phyloP scores from a whole-genome alignment of 345 rosid species.

The Litchi chinensis region DNA sequence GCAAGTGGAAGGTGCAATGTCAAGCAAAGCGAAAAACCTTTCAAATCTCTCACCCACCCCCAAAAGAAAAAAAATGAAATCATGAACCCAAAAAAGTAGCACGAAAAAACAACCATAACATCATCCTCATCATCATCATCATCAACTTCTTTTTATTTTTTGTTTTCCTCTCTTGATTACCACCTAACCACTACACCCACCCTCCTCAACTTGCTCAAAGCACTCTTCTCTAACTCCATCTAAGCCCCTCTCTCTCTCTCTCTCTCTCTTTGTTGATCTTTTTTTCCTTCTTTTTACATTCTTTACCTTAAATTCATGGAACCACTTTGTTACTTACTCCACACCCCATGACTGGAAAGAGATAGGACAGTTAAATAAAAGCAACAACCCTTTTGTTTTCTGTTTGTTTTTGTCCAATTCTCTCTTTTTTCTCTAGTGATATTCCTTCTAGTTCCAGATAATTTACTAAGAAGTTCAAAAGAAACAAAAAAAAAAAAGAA shows the following conservation, averaged over 20 bases:
- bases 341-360: slow-evolving; percentile 5
- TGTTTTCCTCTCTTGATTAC: slow-evolving; percentile 19
- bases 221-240: slow-evolving; percentile 30
- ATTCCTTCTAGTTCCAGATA: not conserved
- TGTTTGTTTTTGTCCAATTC: not conserved
- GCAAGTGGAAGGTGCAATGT: slow-evolving; percentile 55
- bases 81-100: not conserved
- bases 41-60: slow-evolving; percentile 40
- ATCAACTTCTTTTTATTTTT: slow-evolving; percentile 1
- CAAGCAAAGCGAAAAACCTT: slow-evolving; percentile 45
- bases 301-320: slow-evolving; percentile 55
- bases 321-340: slow-evolving; percentile 26
- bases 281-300: not conserved
- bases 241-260: not conserved
- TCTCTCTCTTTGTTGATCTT: slow-evolving; percentile 16
- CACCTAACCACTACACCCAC: slow-evolving; percentile 45
- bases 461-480: not conserved
- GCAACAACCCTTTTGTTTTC: slow-evolving; percentile 17
- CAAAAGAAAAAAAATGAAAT: not conserved
- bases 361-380: slow-evolving; percentile 6
- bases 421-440: not conserved
- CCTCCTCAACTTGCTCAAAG: slow-evolving; percentile 39
- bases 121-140: slow-evolving; percentile 25
- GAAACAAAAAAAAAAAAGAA: not conserved
- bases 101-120: slow-evolving; percentile 16